Conservation (phyloP, 139 green algal genomes). For the Tetratostichococcus sp. region DNA sequence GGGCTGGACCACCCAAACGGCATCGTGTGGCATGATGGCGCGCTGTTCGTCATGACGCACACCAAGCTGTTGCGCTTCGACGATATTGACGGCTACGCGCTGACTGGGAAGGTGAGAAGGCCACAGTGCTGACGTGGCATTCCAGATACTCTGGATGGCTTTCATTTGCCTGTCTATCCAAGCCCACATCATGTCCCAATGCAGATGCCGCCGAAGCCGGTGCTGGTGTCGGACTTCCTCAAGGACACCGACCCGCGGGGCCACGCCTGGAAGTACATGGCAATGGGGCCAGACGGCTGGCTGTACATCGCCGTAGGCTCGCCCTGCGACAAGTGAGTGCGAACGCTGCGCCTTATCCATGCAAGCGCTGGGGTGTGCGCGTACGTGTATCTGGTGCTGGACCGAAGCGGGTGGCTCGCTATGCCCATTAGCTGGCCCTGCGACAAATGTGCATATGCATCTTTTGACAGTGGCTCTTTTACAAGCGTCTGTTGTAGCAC, state of each 20-base stretch:
- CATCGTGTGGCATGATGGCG: constrained; percentile 5
- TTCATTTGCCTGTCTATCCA: too few relatives aligned
- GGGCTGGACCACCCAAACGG: constrained; percentile 17
- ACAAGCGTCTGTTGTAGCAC: too few relatives aligned
- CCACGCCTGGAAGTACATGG: not conserved
- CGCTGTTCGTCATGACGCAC: constrained; percentile 13
- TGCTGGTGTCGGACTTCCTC: not conserved
- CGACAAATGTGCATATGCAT: too few relatives aligned
- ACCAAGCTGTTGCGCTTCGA: constrained; percentile 5
- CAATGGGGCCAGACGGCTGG: not conserved
- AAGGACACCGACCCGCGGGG: not conserved
- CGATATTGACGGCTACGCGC: constrained; percentile 1
- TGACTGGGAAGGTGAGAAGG: not conserved
- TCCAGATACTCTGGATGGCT: not conserved
- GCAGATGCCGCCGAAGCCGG: not conserved
- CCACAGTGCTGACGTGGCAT: not conserved
- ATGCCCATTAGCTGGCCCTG: too few relatives aligned
- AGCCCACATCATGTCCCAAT: not conserved
- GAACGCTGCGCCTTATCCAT: too few relatives aligned
- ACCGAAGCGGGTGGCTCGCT: too few relatives aligned
- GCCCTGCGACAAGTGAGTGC: constrained; percentile 1
- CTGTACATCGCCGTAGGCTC: not conserved
- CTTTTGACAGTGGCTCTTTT: too few relatives aligned
- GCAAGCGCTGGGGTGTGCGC: too few relatives aligned
- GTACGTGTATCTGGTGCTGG: too few relatives aligned